These are phyloP conservation scores for Talaromyces thailandensis DNA, from an alignment of 495 filamentous ascomycete species.

Conservation along the genomic window DNA sequence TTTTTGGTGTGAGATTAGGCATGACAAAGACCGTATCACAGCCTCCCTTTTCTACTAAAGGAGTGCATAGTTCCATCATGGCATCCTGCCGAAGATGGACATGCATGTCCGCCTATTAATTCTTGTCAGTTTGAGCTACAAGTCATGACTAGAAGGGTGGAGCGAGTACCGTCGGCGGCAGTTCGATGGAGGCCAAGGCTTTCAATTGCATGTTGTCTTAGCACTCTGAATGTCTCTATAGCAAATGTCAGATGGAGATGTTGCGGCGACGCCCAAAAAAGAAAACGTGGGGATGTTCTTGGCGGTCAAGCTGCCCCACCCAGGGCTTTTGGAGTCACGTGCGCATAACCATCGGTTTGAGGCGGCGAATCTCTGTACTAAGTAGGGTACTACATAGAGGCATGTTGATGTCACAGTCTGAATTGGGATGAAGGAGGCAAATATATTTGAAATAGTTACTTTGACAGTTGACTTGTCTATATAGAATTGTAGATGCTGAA, in stretches of 20 bases:
- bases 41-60: constrained; percentile 61
- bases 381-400: too few species aligned
- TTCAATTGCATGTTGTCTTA: constrained; percentile 4
- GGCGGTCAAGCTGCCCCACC: not conserved
- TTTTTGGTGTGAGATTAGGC: constrained; percentile 68
- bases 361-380: not conserved
- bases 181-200: constrained; percentile 1
- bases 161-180: constrained; percentile 1
- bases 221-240: not conserved
- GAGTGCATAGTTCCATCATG: constrained; percentile 77
- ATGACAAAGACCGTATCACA: constrained; percentile 80
- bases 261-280: not conserved
- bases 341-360: not conserved
- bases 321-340: not conserved
- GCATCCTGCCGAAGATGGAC: constrained; percentile 67
- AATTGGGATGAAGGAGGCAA: not conserved
- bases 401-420: not conserved
- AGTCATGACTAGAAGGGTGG: not conserved
- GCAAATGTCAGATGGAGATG: not conserved
- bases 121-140: not conserved
- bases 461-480: not conserved
- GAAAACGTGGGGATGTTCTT: constrained; percentile 4
- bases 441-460: not conserved
- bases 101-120: constrained; percentile 1
- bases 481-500: not conserved